Conservation (phyloP, 805 yeast species). For the Blastobotrys chiropterorum region DNA sequence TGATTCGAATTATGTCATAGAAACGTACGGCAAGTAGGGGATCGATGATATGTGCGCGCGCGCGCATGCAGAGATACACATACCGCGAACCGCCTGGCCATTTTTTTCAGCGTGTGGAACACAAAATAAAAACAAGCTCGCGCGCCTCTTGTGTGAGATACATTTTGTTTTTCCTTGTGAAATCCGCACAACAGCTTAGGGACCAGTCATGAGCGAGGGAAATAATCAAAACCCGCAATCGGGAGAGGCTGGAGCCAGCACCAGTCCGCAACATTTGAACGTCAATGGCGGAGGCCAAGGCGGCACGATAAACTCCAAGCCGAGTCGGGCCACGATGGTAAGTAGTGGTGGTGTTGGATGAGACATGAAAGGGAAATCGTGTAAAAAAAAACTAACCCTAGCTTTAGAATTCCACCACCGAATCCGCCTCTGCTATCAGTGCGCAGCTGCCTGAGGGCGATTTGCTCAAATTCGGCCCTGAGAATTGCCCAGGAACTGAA, state of each 20-base stretch:
- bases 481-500: background rate
- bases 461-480: background rate
- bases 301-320: background rate
- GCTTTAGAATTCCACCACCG: background rate
- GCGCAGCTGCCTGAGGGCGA: background rate
- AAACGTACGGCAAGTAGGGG: background rate
- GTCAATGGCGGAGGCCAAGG: background rate
- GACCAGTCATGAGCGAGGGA: background rate
- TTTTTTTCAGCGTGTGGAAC: background rate
- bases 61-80: background rate
- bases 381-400: too few species aligned
- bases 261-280: background rate
- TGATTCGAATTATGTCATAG: too few species aligned
- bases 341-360: too few species aligned
- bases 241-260: too few species aligned
- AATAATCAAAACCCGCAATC: background rate
- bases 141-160: background rate
- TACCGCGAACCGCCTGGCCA: background rate
- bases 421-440: background rate
- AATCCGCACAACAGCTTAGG: background rate
- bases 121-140: background rate
- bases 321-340: background rate
- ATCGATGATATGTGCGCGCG: too few species aligned
- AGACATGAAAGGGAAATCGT: background rate
- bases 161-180: background rate